These are phyloP conservation scores for Dendryphion nanum DNA, from an alignment of 2,329 filamentous ascomycete genomes.

Conservation along the genomic window DNA sequence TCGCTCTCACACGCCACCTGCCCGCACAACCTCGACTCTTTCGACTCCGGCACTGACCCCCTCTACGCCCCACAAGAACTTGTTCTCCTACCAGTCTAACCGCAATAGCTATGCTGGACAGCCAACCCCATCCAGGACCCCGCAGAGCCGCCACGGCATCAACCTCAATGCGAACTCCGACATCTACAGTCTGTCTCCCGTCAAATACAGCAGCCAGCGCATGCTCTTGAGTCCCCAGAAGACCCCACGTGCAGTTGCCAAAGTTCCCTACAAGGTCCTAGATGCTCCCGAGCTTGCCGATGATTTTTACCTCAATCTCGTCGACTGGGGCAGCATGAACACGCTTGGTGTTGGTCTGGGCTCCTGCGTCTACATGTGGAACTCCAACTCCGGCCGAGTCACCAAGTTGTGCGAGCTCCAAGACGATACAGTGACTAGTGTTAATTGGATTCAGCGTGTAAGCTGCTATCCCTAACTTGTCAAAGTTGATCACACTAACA, in stretches of 20 bases:
- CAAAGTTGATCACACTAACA: conserved; percentile 7
- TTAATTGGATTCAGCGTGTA: conserved; percentile 93
- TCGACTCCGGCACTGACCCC: conserved; percentile 75
- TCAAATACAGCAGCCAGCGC: conserved; percentile 87
- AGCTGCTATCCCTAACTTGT: conserved; percentile 16
- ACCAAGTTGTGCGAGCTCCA: conserved; percentile 91
- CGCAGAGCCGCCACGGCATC: conserved; percentile 80
- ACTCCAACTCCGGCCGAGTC: conserved; percentile 84
- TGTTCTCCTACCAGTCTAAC: conserved; percentile 88
- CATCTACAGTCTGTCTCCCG: conserved; percentile 92
- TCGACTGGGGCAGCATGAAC: conserved; percentile 96
- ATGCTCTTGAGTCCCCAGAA: conserved; percentile 89
- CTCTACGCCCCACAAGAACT: conserved; percentile 94
- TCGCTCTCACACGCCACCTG: conserved; percentile 78
- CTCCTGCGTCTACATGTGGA: conserved; percentile 97
- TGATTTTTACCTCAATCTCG: conserved; percentile 95
- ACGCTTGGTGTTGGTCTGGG: conserved; percentile 90
- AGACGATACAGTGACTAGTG: conserved; percentile 93
- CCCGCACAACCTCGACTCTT: conserved; percentile 60
- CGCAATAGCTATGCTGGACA: conserved; percentile 65
- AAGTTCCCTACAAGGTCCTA: conserved; percentile 95
- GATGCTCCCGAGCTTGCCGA: conserved; percentile 95
- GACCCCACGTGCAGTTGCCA: conserved; percentile 85
- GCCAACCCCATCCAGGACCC: conserved; percentile 83
- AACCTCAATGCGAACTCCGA: conserved; percentile 89